Percentiles rank a stretch among this genome's conserved stretches.
Evolutionary conservation across 2,329 filamentous ascomycete genomes (phyloP).

Genomic region (Fusarium sp.): DNA sequence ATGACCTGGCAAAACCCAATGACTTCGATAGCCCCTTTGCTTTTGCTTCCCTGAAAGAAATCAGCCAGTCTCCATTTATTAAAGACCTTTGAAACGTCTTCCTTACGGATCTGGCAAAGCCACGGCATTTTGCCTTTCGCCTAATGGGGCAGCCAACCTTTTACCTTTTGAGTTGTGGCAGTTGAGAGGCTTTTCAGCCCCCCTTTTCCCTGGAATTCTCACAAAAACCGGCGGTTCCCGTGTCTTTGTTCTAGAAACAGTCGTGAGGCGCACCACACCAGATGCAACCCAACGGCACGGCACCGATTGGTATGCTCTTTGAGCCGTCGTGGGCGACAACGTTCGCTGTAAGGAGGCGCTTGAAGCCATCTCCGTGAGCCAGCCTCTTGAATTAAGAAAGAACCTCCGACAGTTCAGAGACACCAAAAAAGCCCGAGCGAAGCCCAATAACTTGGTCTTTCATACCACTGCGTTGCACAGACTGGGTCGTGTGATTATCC

Average conservation of each 20-base stretch:
- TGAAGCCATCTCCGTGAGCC: background rate
- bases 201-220: too few relatives aligned
- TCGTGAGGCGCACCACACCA: background rate
- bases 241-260: slow-evolving; percentile 26
- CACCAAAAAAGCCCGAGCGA: background rate
- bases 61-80: background rate
- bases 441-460: slow-evolving; percentile 7
- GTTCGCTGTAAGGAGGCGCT: slow-evolving; percentile 6
- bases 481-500: slow-evolving; percentile 1
- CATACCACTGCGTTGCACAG: slow-evolving; percentile 1
- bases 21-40: background rate
- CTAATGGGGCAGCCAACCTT: too few relatives aligned
- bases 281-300: slow-evolving; percentile 3
- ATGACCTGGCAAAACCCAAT: background rate
- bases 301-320: slow-evolving; percentile 25
- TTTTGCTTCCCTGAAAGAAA: background rate
- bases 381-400: slow-evolving; percentile 9
- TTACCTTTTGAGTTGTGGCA: too few relatives aligned
- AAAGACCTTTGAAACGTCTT: slow-evolving; percentile 3
- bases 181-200: too few relatives aligned
- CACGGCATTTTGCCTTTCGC: slow-evolving; percentile 6
- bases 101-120: background rate
- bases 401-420: slow-evolving; percentile 21
- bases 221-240: too few relatives aligned
- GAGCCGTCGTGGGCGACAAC: slow-evolving; percentile 3